These are phyloP conservation scores for Uronychia binucleata DNA, from an alignment of 73 alveolate species.

Conservation along the genomic window DNA sequence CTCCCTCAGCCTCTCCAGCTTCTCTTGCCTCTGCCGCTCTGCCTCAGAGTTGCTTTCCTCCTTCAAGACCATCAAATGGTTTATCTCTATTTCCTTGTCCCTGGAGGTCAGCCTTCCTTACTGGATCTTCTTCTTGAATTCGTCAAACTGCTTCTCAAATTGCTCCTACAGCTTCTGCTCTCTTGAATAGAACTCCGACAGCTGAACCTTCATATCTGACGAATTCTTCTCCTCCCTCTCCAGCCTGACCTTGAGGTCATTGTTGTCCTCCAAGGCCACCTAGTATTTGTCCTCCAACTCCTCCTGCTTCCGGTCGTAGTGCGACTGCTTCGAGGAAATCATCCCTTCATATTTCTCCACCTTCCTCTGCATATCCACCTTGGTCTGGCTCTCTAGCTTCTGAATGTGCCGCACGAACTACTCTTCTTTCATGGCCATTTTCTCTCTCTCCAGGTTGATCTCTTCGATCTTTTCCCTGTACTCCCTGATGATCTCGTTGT, in stretches of 20 bases:
- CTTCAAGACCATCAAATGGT: not conserved
- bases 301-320: conserved; percentile 14
- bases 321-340: conserved; percentile 14
- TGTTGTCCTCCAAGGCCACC: not conserved
- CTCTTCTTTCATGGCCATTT: conserved; percentile 57
- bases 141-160: not conserved
- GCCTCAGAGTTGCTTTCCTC: not conserved
- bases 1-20: not conserved
- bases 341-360: conserved; percentile 47
- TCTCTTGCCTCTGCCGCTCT: not conserved
- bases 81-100: not conserved
- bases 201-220: not conserved
- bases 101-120: not conserved
- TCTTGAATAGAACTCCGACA: not conserved
- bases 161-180: not conserved
- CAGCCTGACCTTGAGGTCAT: not conserved
- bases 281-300: conserved; percentile 45
- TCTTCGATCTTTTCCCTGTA: conserved; percentile 51
- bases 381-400: conserved; percentile 18
- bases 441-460: conserved; percentile 50
- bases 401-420: conserved; percentile 38
- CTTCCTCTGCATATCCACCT: conserved; percentile 30
- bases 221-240: not conserved
- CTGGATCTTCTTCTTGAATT: not conserved
- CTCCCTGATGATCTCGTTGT: conserved; percentile 27